A percentile compares a stretch with the other conserved stretches of the same genome.
phyloP scores from a whole-genome alignment of 1,284 basidiomycete species.

The Pascua guehoae region DNA sequence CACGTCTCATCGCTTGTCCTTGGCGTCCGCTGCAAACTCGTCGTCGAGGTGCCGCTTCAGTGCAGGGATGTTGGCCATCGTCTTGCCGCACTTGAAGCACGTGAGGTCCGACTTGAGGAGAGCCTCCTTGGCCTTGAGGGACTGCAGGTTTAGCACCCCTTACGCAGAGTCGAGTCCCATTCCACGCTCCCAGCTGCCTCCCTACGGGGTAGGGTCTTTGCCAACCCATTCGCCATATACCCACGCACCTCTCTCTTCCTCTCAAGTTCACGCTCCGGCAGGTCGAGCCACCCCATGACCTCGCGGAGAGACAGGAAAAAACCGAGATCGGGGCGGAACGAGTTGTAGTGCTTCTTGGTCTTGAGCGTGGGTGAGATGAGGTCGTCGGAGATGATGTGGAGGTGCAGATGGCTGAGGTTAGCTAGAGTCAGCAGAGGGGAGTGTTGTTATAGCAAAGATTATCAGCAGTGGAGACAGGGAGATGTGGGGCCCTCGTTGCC shows the following conservation, averaged over 20 bases:
- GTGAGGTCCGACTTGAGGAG: slow-evolving; percentile 64
- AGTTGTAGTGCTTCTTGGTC: slow-evolving; percentile 90
- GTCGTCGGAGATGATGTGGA: slow-evolving; percentile 84
- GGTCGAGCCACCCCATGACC: slow-evolving; percentile 65
- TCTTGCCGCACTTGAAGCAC: slow-evolving; percentile 64
- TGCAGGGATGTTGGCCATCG: slow-evolving; percentile 67
- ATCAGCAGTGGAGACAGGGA: not conserved
- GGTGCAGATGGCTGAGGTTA: slow-evolving; percentile 67
- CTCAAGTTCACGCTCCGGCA: slow-evolving; percentile 50
- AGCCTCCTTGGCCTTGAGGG: slow-evolving; percentile 56
- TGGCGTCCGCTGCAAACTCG: slow-evolving; percentile 23
- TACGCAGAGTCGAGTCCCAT: not conserved
- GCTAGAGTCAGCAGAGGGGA: not conserved
- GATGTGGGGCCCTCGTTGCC: no score
- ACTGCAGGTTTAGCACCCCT: slow-evolving; percentile 30
- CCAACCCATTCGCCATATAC: slow-evolving; percentile 7
- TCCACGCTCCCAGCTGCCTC: slow-evolving; percentile 42
- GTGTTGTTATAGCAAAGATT: not conserved
- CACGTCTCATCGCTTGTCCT: no score
- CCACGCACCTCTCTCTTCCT: slow-evolving; percentile 9
- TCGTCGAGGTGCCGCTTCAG: slow-evolving; percentile 58
- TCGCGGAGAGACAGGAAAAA: slow-evolving; percentile 79
- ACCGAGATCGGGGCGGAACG: slow-evolving; percentile 79
- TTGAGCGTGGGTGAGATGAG: slow-evolving; percentile 71
- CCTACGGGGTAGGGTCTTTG: slow-evolving; percentile 4